phyloP scores from a whole-genome alignment of 176 grass and related monocot genomes.

The Oryza glumipatula region DNA sequence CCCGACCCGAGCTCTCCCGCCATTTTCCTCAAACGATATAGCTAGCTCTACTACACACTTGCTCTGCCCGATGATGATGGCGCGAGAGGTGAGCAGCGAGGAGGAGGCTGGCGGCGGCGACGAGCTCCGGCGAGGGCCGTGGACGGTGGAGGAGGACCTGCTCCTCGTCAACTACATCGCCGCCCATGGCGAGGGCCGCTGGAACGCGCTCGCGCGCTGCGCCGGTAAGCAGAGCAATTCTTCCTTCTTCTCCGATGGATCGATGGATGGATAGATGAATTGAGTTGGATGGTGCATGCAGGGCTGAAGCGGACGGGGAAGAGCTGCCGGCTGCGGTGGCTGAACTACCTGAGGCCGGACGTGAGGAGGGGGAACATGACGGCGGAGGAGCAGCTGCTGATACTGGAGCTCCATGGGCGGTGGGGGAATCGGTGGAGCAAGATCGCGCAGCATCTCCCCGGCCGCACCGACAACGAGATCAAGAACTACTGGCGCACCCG shows the following conservation, averaged over 20 bases:
- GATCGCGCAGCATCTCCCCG: constrained; percentile 89
- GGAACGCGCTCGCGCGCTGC: constrained; percentile 87
- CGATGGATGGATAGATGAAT: neutral
- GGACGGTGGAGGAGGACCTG: constrained; percentile 90
- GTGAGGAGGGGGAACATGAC: constrained; percentile 83
- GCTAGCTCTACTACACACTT: no score
- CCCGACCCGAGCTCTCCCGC: constrained; percentile 47
- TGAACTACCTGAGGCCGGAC: constrained; percentile 93
- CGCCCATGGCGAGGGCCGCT: constrained; percentile 75
- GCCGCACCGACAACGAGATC: constrained; percentile 96
- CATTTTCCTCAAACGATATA: constrained; percentile 34
- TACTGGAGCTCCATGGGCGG: constrained; percentile 88
- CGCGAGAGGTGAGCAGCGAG: constrained; percentile 36
- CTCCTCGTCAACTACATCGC: constrained; percentile 78
- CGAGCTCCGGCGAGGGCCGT: constrained; percentile 74
- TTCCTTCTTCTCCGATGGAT: neutral
- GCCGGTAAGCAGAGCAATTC: constrained; percentile 45
- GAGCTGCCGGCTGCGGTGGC: constrained; percentile 92
- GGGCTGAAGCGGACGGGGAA: constrained; percentile 84
- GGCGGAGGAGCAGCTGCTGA: constrained; percentile 84
- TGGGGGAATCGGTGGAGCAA: constrained; percentile 99
- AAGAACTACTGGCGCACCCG: constrained; percentile 98
- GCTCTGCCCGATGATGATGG: neutral
- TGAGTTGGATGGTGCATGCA: no score
- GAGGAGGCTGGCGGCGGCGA: constrained; percentile 23